These are phyloP conservation scores for Parasitella parasitica DNA, from an alignment of 371 early-diverging fungal genomes.

Conservation along the genomic window DNA sequence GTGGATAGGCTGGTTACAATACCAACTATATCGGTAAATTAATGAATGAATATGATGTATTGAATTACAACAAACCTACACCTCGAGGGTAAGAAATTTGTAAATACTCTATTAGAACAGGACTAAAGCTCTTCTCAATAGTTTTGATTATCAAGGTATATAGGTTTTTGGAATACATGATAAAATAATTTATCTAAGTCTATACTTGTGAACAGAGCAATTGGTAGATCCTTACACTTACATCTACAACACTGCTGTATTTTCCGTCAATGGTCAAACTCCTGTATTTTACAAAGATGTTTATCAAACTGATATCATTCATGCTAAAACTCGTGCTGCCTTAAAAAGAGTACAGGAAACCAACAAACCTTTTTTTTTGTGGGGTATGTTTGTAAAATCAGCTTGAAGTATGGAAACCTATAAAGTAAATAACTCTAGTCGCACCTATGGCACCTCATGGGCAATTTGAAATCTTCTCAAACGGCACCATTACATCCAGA, in stretches of 20 bases:
- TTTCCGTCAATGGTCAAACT: constrained; percentile 56
- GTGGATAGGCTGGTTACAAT: constrained; percentile 48
- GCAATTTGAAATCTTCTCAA: constrained; percentile 28
- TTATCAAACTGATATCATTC: constrained; percentile 66
- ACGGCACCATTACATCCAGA: constrained; percentile 26
- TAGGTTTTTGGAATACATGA: too few species aligned
- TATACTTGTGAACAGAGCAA: constrained; percentile 35
- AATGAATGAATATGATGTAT: constrained; percentile 54
- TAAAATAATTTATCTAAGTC: too few species aligned
- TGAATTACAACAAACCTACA: constrained; percentile 40
- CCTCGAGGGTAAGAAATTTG: constrained; percentile 31
- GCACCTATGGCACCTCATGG: constrained; percentile 40
- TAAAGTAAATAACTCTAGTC: background rate
- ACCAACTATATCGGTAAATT: constrained; percentile 70
- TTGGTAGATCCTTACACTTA: constrained; percentile 65
- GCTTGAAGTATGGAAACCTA: too few species aligned
- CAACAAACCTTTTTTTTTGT: constrained; percentile 59
- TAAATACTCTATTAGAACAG: background rate
- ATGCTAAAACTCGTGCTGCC: constrained; percentile 53
- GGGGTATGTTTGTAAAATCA: constrained; percentile 19
- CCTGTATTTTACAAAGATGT: constrained; percentile 47
- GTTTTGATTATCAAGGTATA: constrained; percentile 28
- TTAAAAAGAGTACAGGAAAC: constrained; percentile 42
- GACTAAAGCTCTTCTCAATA: background rate
- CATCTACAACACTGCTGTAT: constrained; percentile 57